Evolutionary conservation across 805 yeast species (phyloP), one percentile per base, ranked within the genome.

Genomic region (Wickerhamiella brachini): DNA sequence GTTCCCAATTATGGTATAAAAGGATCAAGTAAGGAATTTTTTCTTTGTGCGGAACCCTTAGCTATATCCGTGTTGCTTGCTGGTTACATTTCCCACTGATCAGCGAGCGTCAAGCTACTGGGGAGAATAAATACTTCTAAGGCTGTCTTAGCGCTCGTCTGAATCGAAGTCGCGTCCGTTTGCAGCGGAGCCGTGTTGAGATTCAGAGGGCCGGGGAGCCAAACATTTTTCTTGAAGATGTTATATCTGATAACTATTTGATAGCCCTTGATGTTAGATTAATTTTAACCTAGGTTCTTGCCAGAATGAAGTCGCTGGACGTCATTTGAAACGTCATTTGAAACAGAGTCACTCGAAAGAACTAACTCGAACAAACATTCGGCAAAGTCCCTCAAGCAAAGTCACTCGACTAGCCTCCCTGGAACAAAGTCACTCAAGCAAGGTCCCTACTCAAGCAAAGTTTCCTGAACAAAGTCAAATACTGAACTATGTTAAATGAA

Each of bases 91-190:
- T 48, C 48, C 54, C 48, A 55, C 61, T 57, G 56, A 54, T 45
- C 43, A 48, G 54, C 56, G 59, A 58, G 63, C 59, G 63, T 60
- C 63, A 59, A 52, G 56, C 60, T 59, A 57, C 43, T 43, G 52
- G 54, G 43, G 46, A 49, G 51, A 44, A 48, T 54, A 53, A 56
- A 56, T 34, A 49, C 51, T 9, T 31, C 24, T 44, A 51, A 31
- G 62, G 62, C 55, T 60, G 62, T 60, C 63, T 60, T 58, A 60
- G 62, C 45, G 63, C 60, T 55, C 60, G 58, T 60, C 62, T 52
- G 42, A 50, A 54, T 42, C 44, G 38, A 38, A 46, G 54, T 56
- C 54, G 56, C 58, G 53, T 21, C 55, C 42, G 46, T 42, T 46
- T 46, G 47, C 50, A 50, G 46, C 49, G 51, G 55, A 50, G 44